phyloP scores from a whole-genome alignment of 768 basidiomycete species.

The Russula earlei region DNA sequence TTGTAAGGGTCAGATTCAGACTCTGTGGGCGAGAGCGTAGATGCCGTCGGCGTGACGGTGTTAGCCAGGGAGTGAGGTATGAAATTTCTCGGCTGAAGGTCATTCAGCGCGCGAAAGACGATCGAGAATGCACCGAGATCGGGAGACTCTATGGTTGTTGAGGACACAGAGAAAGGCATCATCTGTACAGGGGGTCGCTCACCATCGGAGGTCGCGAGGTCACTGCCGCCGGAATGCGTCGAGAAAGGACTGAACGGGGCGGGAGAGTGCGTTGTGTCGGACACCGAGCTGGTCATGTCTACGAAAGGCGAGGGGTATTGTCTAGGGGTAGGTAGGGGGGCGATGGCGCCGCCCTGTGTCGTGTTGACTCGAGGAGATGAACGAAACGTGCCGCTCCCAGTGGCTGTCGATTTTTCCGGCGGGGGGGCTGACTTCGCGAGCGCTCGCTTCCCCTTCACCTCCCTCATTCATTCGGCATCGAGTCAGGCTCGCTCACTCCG shows the following conservation, averaged over 20 bases:
- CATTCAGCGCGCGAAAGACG: conserved; percentile 57
- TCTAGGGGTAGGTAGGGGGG: too few species aligned
- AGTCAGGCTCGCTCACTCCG: not conserved
- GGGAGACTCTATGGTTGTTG: conserved; percentile 41
- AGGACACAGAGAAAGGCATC: not conserved
- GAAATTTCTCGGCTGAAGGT: conserved; percentile 39
- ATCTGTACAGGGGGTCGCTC: conserved; percentile 13
- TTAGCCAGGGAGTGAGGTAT: conserved; percentile 18
- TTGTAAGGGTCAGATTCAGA: conserved; percentile 34
- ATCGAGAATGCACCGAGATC: conserved; percentile 65
- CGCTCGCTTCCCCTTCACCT: too few species aligned
- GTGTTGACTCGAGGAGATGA: too few species aligned
- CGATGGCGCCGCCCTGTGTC: too few species aligned
- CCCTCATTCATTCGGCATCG: too few species aligned
- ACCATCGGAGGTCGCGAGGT: conserved; percentile 33
- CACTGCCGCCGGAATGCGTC: conserved; percentile 23
- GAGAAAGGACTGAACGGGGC: conserved; percentile 34
- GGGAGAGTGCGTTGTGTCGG: conserved; percentile 30
- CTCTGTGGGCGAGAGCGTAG: conserved; percentile 26
- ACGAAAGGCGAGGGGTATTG: too few species aligned
- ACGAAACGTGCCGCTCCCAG: too few species aligned
- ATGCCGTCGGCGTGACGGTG: conserved; percentile 22
- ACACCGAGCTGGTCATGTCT: conserved; percentile 27
- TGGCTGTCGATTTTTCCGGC: too few species aligned
- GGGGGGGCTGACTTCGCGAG: too few species aligned